A percentile compares a stretch with the other conserved stretches of the same genome.
These are phyloP conservation scores for Phialophora macrospora DNA, from an alignment of 2,329 filamentous ascomycete genomes.

Conservation along the genomic window DNA sequence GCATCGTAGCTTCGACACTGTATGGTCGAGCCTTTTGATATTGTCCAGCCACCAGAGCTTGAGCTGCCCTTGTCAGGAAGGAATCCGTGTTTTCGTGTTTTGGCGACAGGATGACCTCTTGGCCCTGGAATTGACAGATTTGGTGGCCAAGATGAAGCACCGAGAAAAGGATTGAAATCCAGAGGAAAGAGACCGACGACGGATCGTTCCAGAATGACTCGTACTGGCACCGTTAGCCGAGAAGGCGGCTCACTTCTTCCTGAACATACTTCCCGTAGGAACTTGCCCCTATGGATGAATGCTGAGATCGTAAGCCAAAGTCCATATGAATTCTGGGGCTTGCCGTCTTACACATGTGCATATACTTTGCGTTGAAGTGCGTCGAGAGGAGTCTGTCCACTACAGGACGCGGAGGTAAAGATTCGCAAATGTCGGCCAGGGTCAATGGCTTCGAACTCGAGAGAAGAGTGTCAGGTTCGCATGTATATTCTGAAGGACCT, in stretches of 20 bases:
- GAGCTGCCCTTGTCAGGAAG: constrained; percentile 45
- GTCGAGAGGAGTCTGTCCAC: constrained; percentile 18
- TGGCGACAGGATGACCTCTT: neutral
- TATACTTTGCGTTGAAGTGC: constrained; percentile 15
- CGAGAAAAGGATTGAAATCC: constrained; percentile 59
- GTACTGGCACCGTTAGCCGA: constrained; percentile 47
- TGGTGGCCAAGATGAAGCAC: constrained; percentile 60
- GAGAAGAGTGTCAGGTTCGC: constrained; percentile 8
- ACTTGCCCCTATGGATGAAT: constrained; percentile 21
- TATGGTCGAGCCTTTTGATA: constrained; percentile 56
- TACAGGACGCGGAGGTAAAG: constrained; percentile 17
- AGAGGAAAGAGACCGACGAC: constrained; percentile 53
- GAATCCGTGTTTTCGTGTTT: constrained; percentile 41
- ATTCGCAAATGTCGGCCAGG: constrained; percentile 2
- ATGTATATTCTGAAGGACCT: neutral
- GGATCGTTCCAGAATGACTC: constrained; percentile 58
- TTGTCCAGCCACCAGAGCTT: constrained; percentile 60
- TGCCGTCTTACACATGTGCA: constrained; percentile 13
- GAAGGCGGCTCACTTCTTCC: neutral
- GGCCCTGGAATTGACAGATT: constrained; percentile 45
- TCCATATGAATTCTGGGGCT: neutral
- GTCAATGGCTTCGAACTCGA: constrained; percentile 1
- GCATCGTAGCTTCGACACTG: constrained; percentile 16
- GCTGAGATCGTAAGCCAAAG: constrained; percentile 38
- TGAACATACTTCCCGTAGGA: constrained; percentile 13